Evolutionary conservation across 345 rosid species (phyloP).

Genomic region (Eucalyptus caleyi): DNA sequence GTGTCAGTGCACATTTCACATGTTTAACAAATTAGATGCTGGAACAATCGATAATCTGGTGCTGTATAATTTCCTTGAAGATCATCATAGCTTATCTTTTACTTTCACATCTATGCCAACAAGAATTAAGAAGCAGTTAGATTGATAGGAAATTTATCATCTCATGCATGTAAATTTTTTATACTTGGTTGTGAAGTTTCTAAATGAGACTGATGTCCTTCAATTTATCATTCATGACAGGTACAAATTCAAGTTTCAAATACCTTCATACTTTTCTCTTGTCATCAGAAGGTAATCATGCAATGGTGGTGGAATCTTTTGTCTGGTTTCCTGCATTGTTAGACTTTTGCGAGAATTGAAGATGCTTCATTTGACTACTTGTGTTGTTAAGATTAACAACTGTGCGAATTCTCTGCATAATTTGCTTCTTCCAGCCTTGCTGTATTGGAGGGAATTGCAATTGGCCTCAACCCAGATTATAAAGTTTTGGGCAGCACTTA

Average conservation of each 20-base stretch:
- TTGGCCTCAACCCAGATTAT: constrained; percentile 66
- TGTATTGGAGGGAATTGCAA: constrained; percentile 92
- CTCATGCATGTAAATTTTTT: neutral
- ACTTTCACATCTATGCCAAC: neutral
- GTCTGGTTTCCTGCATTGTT: neutral
- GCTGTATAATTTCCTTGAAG: neutral
- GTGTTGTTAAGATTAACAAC: neutral
- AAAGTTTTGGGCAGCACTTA: constrained; percentile 93
- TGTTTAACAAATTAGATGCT: neutral
- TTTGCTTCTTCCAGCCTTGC: constrained; percentile 54
- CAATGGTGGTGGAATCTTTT: neutral
- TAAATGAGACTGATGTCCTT: neutral
- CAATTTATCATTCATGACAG: constrained; percentile 32
- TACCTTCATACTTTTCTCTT: constrained; percentile 91
- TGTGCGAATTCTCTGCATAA: neutral
- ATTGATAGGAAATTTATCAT: neutral
- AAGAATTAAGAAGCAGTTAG: neutral
- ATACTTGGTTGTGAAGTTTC: neutral
- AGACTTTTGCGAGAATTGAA: neutral
- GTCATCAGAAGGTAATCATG: constrained; percentile 73
- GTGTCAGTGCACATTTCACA: neutral
- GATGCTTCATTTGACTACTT: neutral
- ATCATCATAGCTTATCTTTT: neutral
- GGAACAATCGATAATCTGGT: neutral
- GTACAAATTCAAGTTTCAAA: constrained; percentile 89